Percentiles rank a stretch among this genome's conserved stretches.
phyloP scores from a whole-genome alignment of 2,329 filamentous ascomycete genomes.

The Aspergillus spinulosporus region DNA sequence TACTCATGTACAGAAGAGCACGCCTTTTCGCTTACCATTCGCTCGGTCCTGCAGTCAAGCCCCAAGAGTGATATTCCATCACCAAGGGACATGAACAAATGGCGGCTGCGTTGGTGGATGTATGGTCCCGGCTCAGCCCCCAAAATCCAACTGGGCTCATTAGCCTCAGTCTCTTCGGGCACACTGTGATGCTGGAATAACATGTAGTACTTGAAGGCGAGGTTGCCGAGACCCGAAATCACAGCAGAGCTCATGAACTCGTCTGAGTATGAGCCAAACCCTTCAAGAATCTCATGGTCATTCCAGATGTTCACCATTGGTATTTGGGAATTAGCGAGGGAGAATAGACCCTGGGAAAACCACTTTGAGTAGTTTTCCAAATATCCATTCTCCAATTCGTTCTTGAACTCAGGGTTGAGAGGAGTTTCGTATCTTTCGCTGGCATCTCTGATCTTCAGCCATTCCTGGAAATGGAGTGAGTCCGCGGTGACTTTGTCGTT shows the following conservation, averaged over 20 bases:
- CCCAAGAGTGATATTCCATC: conserved; percentile 78
- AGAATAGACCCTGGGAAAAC: conserved; percentile 94
- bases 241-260: conserved; percentile 89
- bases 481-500: conserved; percentile 81
- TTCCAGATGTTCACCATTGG: conserved; percentile 99
- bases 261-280: conserved; percentile 89
- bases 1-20: not conserved
- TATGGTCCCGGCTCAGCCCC: conserved; percentile 81
- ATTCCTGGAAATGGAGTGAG: conserved; percentile 74
- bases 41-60: conserved; percentile 87
- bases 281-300: conserved; percentile 89
- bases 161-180: conserved; percentile 71
- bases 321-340: conserved; percentile 90
- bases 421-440: conserved; percentile 75
- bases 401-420: conserved; percentile 79
- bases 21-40: conserved; percentile 54
- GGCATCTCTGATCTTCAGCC: conserved; percentile 78
- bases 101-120: conserved; percentile 81
- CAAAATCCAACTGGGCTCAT: conserved; percentile 89
- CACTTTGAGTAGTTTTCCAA: conserved; percentile 86
- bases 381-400: conserved; percentile 86
- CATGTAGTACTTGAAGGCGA: conserved; percentile 99
- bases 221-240: conserved; percentile 82
- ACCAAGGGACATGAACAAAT: conserved; percentile 81
- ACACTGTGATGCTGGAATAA: conserved; percentile 96